Conservation (phyloP, 2,329 filamentous ascomycete genomes). For the Pestalotiopsis sp. region DNA sequence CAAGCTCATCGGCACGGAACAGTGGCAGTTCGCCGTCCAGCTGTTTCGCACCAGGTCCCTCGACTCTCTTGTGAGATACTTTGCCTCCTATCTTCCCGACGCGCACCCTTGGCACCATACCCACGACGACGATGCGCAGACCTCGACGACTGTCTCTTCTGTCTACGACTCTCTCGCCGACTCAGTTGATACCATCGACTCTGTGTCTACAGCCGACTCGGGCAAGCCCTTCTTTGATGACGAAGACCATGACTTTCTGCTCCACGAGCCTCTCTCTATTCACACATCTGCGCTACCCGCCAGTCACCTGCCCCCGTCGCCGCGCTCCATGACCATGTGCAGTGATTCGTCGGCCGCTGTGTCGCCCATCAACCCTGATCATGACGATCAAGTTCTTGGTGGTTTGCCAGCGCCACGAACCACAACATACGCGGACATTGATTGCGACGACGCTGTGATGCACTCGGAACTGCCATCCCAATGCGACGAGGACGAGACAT, state of each 20-base stretch:
- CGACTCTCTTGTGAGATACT: conserved; percentile 63
- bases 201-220: conserved; percentile 35
- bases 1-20: conserved; percentile 57
- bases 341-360: conserved; percentile 42
- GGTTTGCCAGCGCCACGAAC: conserved; percentile 47
- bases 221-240: conserved; percentile 46
- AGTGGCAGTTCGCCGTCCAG: conserved; percentile 61
- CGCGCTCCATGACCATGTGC: conserved; percentile 52
- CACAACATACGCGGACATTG: conserved; percentile 55
- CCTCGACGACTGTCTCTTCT: conserved; percentile 38
- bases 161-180: conserved; percentile 37
- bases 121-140: conserved; percentile 13
- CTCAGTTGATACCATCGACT: conserved; percentile 34
- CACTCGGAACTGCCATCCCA: conserved; percentile 35
- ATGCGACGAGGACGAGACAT: conserved; percentile 41
- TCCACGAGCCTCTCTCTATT: conserved; percentile 46
- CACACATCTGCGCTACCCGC: conserved; percentile 26
- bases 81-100: conserved; percentile 59
- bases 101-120: conserved; percentile 45
- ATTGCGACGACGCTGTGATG: conserved; percentile 40
- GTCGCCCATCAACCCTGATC: conserved; percentile 37
- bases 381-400: conserved; percentile 34
- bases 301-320: conserved; percentile 44
- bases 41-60: conserved; percentile 62
- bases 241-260: conserved; percentile 43